phyloP scores from a whole-genome alignment of 495 filamentous ascomycete species.

The Penicillium roqueforti region DNA sequence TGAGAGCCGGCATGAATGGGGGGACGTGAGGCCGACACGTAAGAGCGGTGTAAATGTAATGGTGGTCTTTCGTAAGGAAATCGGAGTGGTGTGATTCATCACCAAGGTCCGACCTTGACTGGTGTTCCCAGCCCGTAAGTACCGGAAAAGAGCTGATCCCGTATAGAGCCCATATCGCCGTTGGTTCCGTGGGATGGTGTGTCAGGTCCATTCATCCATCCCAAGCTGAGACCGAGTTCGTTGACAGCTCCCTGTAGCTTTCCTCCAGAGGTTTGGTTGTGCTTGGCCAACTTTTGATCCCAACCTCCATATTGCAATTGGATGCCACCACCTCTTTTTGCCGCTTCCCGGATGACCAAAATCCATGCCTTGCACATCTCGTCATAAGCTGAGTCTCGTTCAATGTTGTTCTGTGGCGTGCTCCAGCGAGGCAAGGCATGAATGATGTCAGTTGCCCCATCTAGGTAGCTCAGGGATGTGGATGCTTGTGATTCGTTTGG shows the following conservation, averaged over 20 bases:
- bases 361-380: constrained; percentile 94
- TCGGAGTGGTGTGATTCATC: constrained; percentile 17
- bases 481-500: constrained; percentile 80
- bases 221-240: constrained; percentile 66
- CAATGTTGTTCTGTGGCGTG: constrained; percentile 76
- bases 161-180: constrained; percentile 59
- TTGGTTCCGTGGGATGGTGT: constrained; percentile 41
- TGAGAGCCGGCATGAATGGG: constrained; percentile 15
- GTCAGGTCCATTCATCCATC: constrained; percentile 66
- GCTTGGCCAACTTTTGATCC: constrained; percentile 83
- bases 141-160: constrained; percentile 74
- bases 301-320: constrained; percentile 86
- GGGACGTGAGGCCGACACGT: constrained; percentile 9
- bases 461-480: constrained; percentile 76
- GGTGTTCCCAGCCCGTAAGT: constrained; percentile 67
- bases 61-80: constrained; percentile 8
- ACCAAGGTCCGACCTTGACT: constrained; percentile 73
- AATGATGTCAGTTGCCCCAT: constrained; percentile 83
- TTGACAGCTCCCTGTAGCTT: constrained; percentile 76
- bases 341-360: constrained; percentile 83
- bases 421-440: constrained; percentile 86
- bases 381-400: constrained; percentile 92
- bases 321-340: constrained; percentile 88
- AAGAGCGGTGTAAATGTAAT: constrained; percentile 13
- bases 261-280: constrained; percentile 82